Evolutionary conservation across 2,329 filamentous ascomycete species (phyloP).

Genomic region (Botrytis porri): DNA sequence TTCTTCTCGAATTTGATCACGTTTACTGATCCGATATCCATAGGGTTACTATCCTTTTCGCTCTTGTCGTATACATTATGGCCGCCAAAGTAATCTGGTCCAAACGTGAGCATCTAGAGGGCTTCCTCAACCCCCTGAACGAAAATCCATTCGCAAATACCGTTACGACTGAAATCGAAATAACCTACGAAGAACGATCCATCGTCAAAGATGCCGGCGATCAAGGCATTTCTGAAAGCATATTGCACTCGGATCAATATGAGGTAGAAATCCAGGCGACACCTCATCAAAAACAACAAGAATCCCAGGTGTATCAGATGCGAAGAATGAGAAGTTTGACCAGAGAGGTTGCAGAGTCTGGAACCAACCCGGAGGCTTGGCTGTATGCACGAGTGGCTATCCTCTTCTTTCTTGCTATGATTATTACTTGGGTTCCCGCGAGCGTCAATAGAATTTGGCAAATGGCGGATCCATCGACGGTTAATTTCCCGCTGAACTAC

Average conservation of each 20-base stretch:
- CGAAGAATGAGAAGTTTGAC: slow-evolving; percentile 17
- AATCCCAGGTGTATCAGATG: not conserved
- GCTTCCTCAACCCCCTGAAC: slow-evolving; percentile 49
- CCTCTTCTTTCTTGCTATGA: slow-evolving; percentile 65
- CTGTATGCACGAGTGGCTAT: slow-evolving; percentile 66
- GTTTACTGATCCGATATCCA: not conserved
- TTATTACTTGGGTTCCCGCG: slow-evolving; percentile 59
- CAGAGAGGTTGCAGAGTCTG: slow-evolving; percentile 3
- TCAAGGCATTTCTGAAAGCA: slow-evolving; percentile 24
- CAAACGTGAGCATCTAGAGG: slow-evolving; percentile 60
- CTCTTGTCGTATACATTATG: slow-evolving; percentile 61
- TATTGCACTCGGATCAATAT: not conserved
- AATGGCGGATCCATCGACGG: slow-evolving; percentile 6
- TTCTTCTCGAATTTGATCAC: slow-evolving; percentile 28
- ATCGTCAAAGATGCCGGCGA: slow-evolving; percentile 22
- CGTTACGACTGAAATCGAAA: slow-evolving; percentile 22
- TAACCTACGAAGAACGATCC: slow-evolving; percentile 49
- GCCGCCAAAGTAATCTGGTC: slow-evolving; percentile 62
- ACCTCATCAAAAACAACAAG: slow-evolving; percentile 15
- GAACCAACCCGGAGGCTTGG: slow-evolving; percentile 51
- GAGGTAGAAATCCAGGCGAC: slow-evolving; percentile 20
- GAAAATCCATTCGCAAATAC: slow-evolving; percentile 42
- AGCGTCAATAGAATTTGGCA: slow-evolving; percentile 20
- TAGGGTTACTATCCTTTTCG: slow-evolving; percentile 53
- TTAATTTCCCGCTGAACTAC: slow-evolving; percentile 22